Conservation (phyloP, 148 eudicot species). For the Camellia lanceoleosa region DNA sequence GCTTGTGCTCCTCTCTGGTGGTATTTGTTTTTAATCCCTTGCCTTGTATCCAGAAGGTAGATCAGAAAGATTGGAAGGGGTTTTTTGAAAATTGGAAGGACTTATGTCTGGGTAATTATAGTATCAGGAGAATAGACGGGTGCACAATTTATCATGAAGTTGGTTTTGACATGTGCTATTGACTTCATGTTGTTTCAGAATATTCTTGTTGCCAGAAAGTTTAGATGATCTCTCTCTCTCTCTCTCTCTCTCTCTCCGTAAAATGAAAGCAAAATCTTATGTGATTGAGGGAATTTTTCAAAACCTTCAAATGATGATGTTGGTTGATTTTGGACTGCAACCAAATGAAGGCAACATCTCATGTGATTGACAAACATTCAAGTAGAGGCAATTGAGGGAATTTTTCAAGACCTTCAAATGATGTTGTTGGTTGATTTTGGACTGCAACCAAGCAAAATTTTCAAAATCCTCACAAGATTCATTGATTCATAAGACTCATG, state of each 20-base stretch:
- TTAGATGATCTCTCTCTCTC: neutral
- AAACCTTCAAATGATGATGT: neutral
- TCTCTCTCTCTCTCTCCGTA: neutral
- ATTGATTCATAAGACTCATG: neutral
- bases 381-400: neutral
- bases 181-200: neutral
- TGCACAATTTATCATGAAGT: neutral
- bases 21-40: neutral
- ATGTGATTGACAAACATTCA: neutral
- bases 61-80: neutral
- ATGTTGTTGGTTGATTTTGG: conserved; percentile 1
- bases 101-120: neutral
- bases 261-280: neutral
- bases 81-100: neutral
- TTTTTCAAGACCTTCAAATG: neutral
- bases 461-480: neutral
- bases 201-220: neutral
- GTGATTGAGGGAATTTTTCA: neutral
- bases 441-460: neutral
- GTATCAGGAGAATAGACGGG: neutral
- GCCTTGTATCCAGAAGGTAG: neutral
- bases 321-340: no score
- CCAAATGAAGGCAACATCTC: neutral
- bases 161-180: neutral
- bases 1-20: neutral